These are phyloP conservation scores for Tardiomyces digboiensis DNA, from an alignment of 1,139 yeast species.

Conservation along the genomic window DNA sequence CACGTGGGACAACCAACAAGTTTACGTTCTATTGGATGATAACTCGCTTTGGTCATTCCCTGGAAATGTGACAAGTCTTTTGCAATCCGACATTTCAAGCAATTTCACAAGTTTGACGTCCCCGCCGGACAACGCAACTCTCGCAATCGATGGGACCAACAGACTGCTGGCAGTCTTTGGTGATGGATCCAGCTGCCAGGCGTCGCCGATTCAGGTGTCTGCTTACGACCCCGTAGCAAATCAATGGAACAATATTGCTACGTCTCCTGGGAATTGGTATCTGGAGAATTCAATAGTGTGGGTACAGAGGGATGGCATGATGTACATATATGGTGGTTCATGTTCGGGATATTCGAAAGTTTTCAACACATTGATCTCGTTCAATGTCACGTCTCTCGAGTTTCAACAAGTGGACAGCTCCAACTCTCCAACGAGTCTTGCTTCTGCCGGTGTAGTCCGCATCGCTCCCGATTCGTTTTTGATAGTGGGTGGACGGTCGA, in stretches of 20 bases:
- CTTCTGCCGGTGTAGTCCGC: not conserved
- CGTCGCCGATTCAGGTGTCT: conserved; percentile 10
- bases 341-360: not conserved
- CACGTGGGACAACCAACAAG: not conserved
- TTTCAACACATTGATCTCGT: not conserved
- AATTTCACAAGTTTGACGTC: conserved; percentile 5
- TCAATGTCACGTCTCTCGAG: not conserved
- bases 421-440: not conserved
- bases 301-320: conserved; percentile 8
- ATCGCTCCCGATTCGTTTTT: conserved; percentile 12
- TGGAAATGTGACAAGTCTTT: not conserved
- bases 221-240: conserved; percentile 6
- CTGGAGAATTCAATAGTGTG: conserved; percentile 9
- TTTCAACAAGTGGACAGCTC: not conserved
- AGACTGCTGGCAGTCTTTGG: conserved; percentile 10
- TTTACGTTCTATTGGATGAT: not conserved
- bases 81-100: not conserved
- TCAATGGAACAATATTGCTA: conserved; percentile 9
- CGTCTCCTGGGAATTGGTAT: conserved; percentile 9
- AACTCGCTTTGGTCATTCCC: not conserved
- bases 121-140: conserved; percentile 10
- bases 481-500: conserved; percentile 46
- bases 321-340: conserved; percentile 14
- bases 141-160: conserved; percentile 10
- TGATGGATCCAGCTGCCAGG: conserved; percentile 9